A percentile compares a stretch with the other conserved stretches of the same genome.
Conservation (phyloP, 129 eudicot species). For the Glebionis coronaria region DNA sequence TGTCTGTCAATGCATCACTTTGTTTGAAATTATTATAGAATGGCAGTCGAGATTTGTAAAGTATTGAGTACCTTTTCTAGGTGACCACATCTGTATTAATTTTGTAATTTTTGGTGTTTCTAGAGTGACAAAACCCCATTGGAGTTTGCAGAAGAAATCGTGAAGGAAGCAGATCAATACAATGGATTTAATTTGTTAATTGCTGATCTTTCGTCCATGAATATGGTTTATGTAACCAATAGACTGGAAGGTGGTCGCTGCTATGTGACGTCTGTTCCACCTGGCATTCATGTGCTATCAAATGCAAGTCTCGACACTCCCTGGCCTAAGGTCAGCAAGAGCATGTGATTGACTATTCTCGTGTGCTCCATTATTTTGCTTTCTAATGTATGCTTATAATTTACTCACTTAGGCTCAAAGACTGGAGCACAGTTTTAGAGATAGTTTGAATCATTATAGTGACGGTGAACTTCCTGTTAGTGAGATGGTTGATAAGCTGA, state of each 20-base stretch:
- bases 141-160: conserved; percentile 65
- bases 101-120: conserved; percentile 18
- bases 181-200: conserved; percentile 76
- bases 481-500: conserved; percentile 61
- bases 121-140: conserved; percentile 58
- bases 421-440: conserved; percentile 45
- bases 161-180: conserved; percentile 49
- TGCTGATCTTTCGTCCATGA: conserved; percentile 66
- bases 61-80: no score
- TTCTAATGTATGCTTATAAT: neutral
- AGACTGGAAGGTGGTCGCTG: conserved; percentile 42
- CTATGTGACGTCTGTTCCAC: conserved; percentile 43
- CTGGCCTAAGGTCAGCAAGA: conserved; percentile 68
- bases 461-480: conserved; percentile 42
- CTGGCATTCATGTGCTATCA: conserved; percentile 72
- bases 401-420: conserved; percentile 56
- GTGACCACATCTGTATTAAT: neutral
- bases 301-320: conserved; percentile 77
- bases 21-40: no score
- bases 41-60: no score
- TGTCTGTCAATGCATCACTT: no score
- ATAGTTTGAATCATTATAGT: conserved; percentile 38
- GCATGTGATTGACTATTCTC: neutral
- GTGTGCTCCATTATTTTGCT: neutral
- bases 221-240: conserved; percentile 82